Base-by-base conservation (phyloP, 2,329 filamentous ascomycete genomes). In the Cercospora sp. region DNA sequence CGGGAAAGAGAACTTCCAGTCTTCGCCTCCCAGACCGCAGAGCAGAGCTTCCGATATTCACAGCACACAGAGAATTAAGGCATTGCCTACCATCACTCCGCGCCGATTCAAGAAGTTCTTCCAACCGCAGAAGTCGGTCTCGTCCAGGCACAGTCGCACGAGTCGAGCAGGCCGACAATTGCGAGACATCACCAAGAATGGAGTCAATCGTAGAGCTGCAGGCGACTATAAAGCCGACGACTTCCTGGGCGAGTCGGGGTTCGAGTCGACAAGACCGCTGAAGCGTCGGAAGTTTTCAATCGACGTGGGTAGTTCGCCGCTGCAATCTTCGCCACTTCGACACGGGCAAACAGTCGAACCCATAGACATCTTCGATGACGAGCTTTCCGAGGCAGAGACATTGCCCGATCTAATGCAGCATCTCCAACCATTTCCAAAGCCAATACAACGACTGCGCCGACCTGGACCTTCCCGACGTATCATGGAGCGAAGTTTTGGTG, bases 101-200 rank as follows among this genome's bases (percentile, higher is more conserved):
- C 83, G 83, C 72, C 80, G 83, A 66, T 84, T 85, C 76, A 83
- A 76, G 59, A 80, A 81, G 69, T 85, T 85, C 76, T 85, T 85
- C 75, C 84, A 82, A 12, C 83, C 83, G 10, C 77, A 82, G 58
- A 74, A 69, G n/a, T 78, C 79, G 3, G 71, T 75, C 42, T 74
- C 73, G 20, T 69, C 72, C 20, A 66, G 73, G 58, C 70, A 70
- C 30, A 72, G 67, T 16, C 72, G 74, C 53, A 71, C 71, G 33
- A 77, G 79, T 66, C 80, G 78, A 68, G 82, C 83, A 30, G 80
- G 80, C 28, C 78, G 82, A 67, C 81, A 83, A 69, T 74, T 85
- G 69, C 81, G 81, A 66, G 83, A 85, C 72, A 84, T 85, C 71
- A 84, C 83, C 64, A 80, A 78, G 64, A 78, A 80, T 71, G 83